phyloP scores from a whole-genome alignment of 116 monocot genomes.

The Dioscorea cayenensis region DNA sequence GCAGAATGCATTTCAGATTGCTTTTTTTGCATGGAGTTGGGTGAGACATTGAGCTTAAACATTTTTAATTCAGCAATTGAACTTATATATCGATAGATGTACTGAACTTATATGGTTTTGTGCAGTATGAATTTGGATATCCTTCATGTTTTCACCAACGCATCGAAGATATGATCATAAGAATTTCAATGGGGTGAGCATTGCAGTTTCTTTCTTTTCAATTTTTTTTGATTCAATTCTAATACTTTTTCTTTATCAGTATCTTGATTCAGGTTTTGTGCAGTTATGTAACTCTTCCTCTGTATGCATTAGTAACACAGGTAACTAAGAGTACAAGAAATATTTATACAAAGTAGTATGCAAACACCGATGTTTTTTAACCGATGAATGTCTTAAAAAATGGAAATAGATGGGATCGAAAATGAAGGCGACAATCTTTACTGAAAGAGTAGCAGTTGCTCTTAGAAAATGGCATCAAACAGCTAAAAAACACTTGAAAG shows the following conservation, averaged over 20 bases:
- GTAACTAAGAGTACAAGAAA: neutral
- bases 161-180: slow-evolving; percentile 18
- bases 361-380: neutral
- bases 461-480: slow-evolving; percentile 34
- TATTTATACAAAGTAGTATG: neutral
- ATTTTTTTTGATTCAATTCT: neutral
- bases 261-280: slow-evolving; percentile 34
- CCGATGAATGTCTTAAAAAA: neutral
- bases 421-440: slow-evolving; percentile 40
- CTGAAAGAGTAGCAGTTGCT: slow-evolving; percentile 26
- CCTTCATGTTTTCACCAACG: slow-evolving; percentile 31
- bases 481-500: slow-evolving; percentile 32
- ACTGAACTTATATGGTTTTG: neutral
- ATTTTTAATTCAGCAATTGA: neutral
- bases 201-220: neutral
- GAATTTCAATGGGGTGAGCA: slow-evolving; percentile 31
- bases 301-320: slow-evolving; percentile 45
- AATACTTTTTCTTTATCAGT: slow-evolving; percentile 10
- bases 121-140: slow-evolving; percentile 38
- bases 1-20: slow-evolving; percentile 50
- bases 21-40: slow-evolving; percentile 34
- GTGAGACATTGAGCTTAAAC: slow-evolving; percentile 9
- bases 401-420: slow-evolving; percentile 39
- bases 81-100: neutral
- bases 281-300: slow-evolving; percentile 48